Evolutionary conservation across 2,329 filamentous ascomycete genomes (phyloP).

Genomic region (Fusarium setosum): DNA sequence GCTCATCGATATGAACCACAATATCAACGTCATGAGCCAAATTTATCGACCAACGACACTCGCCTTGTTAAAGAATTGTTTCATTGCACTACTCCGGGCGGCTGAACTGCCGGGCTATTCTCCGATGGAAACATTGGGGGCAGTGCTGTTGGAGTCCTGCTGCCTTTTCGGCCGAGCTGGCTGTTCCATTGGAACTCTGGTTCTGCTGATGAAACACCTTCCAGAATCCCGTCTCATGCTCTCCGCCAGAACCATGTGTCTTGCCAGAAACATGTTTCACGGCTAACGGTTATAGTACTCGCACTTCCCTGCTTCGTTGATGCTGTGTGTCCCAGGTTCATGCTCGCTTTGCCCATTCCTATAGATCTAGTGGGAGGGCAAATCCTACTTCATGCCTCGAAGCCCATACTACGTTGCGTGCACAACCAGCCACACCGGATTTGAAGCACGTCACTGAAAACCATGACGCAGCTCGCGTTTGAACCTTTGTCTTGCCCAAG

Average conservation of each 20-base stretch:
- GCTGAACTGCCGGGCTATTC: slow-evolving; percentile 20
- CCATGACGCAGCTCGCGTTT: too few species aligned
- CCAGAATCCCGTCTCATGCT: slow-evolving; percentile 9
- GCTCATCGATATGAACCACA: slow-evolving; percentile 14
- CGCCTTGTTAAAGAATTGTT: slow-evolving; percentile 11
- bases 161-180: slow-evolving; percentile 7
- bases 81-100: slow-evolving; percentile 5
- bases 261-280: too few species aligned
- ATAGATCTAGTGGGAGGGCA: too few species aligned
- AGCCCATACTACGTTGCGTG: too few species aligned
- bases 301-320: too few species aligned
- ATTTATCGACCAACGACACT: slow-evolving; percentile 15
- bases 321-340: too few species aligned
- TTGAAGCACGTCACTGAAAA: too few species aligned
- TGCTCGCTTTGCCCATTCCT: too few species aligned
- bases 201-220: neutral
- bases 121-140: slow-evolving; percentile 31
- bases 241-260: neutral
- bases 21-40: slow-evolving; percentile 25
- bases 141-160: neutral
- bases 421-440: too few species aligned
- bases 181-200: neutral
- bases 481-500: too few species aligned
- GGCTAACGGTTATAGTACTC: too few species aligned
- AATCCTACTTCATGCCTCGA: too few species aligned